A percentile compares a stretch with the other conserved stretches of the same genome.
phyloP scores from a whole-genome alignment of 257 asterid genomes.

The Perilla frutescens region DNA sequence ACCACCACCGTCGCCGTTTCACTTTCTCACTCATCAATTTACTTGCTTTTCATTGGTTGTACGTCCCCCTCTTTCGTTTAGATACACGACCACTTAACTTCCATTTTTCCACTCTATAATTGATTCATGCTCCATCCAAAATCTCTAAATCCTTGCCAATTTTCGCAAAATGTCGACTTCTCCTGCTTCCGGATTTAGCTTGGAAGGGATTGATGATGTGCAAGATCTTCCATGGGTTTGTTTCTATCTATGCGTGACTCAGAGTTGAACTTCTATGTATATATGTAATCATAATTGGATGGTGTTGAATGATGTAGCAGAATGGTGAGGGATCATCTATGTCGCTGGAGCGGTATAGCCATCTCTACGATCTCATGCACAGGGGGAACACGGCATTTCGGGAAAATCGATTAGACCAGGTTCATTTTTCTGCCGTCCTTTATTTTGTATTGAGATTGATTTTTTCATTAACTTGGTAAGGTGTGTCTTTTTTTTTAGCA shows the following conservation, averaged over 20 bases:
- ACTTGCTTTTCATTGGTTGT: conserved; percentile 1
- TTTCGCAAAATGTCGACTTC: conserved; percentile 46
- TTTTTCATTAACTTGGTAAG: not conserved
- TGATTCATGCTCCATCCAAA: conserved; percentile 2
- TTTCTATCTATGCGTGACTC: not conserved
- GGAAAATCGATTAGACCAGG: conserved; percentile 75
- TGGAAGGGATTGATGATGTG: conserved; percentile 78
- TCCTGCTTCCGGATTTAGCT: conserved; percentile 49
- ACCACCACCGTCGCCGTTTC: conserved; percentile 36
- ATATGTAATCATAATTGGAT: conserved; percentile 26
- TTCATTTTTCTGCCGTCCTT: conserved; percentile 37
- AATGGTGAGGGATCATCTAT: conserved; percentile 61
- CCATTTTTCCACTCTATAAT: conserved; percentile 7
- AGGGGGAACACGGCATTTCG: conserved; percentile 75
- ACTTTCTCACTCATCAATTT: conserved; percentile 23
- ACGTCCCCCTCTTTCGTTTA: not conserved
- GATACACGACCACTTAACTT: conserved; percentile 5
- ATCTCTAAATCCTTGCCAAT: not conserved
- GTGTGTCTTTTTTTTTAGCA: not conserved
- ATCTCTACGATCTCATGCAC: conserved; percentile 66
- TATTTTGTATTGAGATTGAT: not conserved
- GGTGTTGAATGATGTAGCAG: conserved; percentile 47
- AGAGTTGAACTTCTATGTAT: not conserved
- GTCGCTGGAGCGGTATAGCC: conserved; percentile 66
- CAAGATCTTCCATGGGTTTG: conserved; percentile 72